Conservation (phyloP, 805 yeast species). For the Nematodospora valgi region DNA sequence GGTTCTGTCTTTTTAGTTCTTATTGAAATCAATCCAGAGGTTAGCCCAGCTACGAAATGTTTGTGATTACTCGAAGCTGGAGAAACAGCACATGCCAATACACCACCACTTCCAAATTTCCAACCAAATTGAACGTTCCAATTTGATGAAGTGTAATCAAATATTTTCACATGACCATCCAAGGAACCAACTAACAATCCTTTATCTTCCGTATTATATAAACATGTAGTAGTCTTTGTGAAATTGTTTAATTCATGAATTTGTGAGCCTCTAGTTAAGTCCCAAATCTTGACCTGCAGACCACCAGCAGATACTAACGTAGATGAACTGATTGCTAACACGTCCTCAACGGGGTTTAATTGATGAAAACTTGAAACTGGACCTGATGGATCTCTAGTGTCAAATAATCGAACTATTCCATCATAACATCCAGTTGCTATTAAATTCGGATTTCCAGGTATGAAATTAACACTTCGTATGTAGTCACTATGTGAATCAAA, state of each 20-base stretch:
- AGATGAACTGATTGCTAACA: slow-evolving; percentile 70
- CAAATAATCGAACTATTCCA: slow-evolving; percentile 79
- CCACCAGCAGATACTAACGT: slow-evolving; percentile 81
- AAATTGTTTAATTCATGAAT: slow-evolving; percentile 77
- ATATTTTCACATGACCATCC: slow-evolving; percentile 96
- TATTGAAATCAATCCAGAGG: slow-evolving; percentile 83
- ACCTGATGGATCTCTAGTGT: slow-evolving; percentile 54
- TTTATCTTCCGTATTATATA: slow-evolving; percentile 67
- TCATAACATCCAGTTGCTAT: slow-evolving; percentile 95
- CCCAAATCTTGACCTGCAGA: slow-evolving; percentile 86
- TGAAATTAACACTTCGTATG: slow-evolving; percentile 74
- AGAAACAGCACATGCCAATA: slow-evolving; percentile 82
- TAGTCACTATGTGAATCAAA: slow-evolving; percentile 83
- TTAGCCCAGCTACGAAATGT: slow-evolving; percentile 89
- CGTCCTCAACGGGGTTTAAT: slow-evolving; percentile 75
- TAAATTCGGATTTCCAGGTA: slow-evolving; percentile 72
- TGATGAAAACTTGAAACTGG: slow-evolving; percentile 70
- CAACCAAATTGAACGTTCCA: slow-evolving; percentile 95
- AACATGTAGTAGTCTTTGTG: slow-evolving; percentile 88
- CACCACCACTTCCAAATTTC: slow-evolving; percentile 91
- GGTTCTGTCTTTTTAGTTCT: slow-evolving; percentile 79
- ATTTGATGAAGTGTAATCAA: slow-evolving; percentile 66
- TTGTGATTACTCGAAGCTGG: slow-evolving; percentile 61
- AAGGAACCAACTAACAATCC: slow-evolving; percentile 92
- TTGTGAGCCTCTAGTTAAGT: slow-evolving; percentile 71